These are phyloP conservation scores for Celoporthe dispersa DNA, from an alignment of 2,329 filamentous ascomycete species.

Conservation along the genomic window DNA sequence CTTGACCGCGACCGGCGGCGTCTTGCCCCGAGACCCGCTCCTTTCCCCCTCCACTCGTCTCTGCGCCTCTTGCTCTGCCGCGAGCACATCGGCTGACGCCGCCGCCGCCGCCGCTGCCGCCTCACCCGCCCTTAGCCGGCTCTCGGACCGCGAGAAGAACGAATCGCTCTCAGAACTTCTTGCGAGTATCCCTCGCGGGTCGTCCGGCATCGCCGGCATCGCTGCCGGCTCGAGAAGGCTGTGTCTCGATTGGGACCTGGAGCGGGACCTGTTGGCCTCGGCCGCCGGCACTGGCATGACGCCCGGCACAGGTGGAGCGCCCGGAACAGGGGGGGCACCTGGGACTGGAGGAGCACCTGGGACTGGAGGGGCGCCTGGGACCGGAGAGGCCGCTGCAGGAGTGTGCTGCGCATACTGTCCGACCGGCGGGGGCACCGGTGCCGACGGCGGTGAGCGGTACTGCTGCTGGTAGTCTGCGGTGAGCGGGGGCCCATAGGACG, in stretches of 20 bases:
- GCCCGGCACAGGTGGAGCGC: slow-evolving; percentile 20
- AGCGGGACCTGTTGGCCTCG: slow-evolving; percentile 32
- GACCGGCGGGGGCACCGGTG: slow-evolving; percentile 25
- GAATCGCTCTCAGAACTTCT: slow-evolving; percentile 48
- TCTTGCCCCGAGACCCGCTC: slow-evolving; percentile 45
- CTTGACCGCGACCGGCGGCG: slow-evolving; percentile 59
- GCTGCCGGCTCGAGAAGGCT: slow-evolving; percentile 40
- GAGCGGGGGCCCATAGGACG: slow-evolving; percentile 34
- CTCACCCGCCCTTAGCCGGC: slow-evolving; percentile 51
- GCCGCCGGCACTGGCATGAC: slow-evolving; percentile 22
- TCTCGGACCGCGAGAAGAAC: slow-evolving; percentile 49
- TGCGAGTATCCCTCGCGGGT: slow-evolving; percentile 53
- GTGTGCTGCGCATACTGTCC: slow-evolving; percentile 21
- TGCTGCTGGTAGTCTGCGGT: slow-evolving; percentile 37
- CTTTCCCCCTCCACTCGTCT: slow-evolving; percentile 38
- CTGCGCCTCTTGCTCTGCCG: slow-evolving; percentile 51
- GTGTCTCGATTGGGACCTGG: slow-evolving; percentile 47
- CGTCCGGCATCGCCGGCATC: slow-evolving; percentile 61
- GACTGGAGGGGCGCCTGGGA: slow-evolving; percentile 18
- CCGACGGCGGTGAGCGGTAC: slow-evolving; percentile 38
- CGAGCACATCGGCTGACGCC: slow-evolving; percentile 51
- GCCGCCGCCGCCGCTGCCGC: slow-evolving; percentile 53
- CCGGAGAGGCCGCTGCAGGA: slow-evolving; percentile 20
- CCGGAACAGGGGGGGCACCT: slow-evolving; percentile 18
- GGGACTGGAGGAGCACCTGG: slow-evolving; percentile 21